Evolutionary conservation across 805 yeast species (phyloP).

Genomic region (Dipodascopsis uninucleata): DNA sequence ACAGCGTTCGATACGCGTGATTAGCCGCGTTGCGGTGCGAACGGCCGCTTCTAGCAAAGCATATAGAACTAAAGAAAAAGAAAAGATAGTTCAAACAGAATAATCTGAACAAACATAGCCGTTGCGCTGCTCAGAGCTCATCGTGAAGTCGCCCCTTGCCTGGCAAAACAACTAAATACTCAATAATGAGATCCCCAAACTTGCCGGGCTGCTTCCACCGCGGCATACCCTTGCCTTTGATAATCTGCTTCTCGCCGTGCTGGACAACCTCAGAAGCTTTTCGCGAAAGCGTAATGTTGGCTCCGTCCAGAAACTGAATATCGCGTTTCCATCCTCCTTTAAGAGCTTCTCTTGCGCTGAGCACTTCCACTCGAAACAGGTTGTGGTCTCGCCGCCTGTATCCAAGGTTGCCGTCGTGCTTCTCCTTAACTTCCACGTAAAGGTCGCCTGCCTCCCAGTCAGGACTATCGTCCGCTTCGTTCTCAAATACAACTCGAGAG

Average conservation of each 20-base stretch:
- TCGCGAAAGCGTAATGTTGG: constrained; percentile 50
- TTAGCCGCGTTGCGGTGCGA: no score
- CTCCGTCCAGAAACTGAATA: constrained; percentile 63
- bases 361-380: constrained; percentile 75
- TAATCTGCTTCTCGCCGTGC: constrained; percentile 67
- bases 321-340: constrained; percentile 76
- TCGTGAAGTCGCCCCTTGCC: constrained; percentile 14
- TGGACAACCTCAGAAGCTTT: constrained; percentile 49
- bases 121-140: neutral
- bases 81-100: no score
- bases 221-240: constrained; percentile 88
- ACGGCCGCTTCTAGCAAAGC: no score
- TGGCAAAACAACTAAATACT: constrained; percentile 40
- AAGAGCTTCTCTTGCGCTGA: constrained; percentile 67
- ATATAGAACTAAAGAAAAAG: no score
- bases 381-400: constrained; percentile 74
- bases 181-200: constrained; percentile 49
- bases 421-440: constrained; percentile 57
- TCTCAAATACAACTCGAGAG: constrained; percentile 54
- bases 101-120: no score
- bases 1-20: no score
- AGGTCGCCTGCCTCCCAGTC: constrained; percentile 81
- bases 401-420: constrained; percentile 56
- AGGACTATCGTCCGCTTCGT: constrained; percentile 82
- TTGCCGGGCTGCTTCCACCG: constrained; percentile 45